Conservation (phyloP, 345 rosid species). For the Populus pruinosa region DNA sequence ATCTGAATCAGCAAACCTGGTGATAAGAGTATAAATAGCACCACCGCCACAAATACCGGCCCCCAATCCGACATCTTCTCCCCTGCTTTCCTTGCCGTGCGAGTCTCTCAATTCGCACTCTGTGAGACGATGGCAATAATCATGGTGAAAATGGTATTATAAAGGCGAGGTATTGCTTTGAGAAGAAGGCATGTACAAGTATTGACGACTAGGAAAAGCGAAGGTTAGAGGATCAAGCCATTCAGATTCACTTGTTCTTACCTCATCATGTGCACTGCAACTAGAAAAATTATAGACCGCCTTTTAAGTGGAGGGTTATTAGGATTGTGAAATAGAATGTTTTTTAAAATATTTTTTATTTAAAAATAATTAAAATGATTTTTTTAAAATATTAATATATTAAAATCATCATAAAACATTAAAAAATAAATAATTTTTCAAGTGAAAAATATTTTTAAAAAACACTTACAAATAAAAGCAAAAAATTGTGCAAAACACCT, state of each 20-base stretch:
- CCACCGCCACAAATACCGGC: conserved; percentile 79
- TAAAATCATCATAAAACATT: no score
- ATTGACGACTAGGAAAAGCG: conserved; percentile 15
- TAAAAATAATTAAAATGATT: no score
- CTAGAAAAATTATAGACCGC: no score
- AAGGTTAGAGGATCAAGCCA: conserved; percentile 12
- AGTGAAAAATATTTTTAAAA: no score
- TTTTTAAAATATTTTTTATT: no score
- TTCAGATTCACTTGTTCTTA: neutral
- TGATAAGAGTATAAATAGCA: conserved; percentile 70
- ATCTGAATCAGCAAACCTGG: conserved; percentile 84
- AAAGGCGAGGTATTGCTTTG: conserved; percentile 1
- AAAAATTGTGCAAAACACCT: no score
- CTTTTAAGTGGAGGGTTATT: no score
- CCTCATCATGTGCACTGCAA: neutral
- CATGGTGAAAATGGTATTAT: neutral
- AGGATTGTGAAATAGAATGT: no score
- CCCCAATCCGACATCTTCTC: conserved; percentile 86
- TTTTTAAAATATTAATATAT: no score
- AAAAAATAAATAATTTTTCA: no score
- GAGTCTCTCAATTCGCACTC: neutral
- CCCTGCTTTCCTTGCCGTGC: neutral
- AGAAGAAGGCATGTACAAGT: neutral
- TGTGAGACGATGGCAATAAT: neutral
- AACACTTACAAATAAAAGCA: no score